Conservation (phyloP, 257 asterid genomes). For the Rauvolfia tetraphylla region DNA sequence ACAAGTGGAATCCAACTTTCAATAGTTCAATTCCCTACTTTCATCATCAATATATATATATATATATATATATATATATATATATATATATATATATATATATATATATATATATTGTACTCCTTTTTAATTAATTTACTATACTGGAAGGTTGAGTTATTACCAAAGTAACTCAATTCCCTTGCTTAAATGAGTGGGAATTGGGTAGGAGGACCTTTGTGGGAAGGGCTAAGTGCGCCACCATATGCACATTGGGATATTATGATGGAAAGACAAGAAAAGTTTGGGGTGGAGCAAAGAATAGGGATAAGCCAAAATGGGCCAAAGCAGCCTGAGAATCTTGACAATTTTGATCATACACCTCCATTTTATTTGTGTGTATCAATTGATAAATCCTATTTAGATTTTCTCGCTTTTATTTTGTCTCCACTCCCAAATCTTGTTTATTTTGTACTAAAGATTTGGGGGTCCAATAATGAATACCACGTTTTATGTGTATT, state of each 20-base stretch:
- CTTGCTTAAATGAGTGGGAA: background rate
- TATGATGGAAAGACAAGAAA: constrained; percentile 31
- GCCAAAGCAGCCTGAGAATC: constrained; percentile 55
- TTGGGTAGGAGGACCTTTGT: background rate
- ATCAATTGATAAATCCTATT: constrained; percentile 21
- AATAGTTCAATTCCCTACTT: too few species aligned
- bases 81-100: too few species aligned
- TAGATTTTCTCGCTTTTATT: constrained; percentile 34
- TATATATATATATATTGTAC: too few species aligned
- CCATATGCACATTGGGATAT: constrained; percentile 20
- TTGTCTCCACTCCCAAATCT: constrained; percentile 32
- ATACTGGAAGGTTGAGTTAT: too few species aligned
- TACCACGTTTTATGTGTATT: background rate
- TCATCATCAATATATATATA: too few species aligned
- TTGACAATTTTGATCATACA: constrained; percentile 37
- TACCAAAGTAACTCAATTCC: too few species aligned
- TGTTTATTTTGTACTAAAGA: background rate
- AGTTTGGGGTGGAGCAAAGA: constrained; percentile 12
- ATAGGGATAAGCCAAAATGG: constrained; percentile 30
- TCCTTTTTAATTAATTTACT: too few species aligned
- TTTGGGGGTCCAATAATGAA: constrained; percentile 7
- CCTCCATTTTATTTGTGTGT: constrained; percentile 15
- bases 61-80: too few species aligned
- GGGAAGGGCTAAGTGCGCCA: constrained; percentile 17
- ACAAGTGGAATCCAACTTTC: too few species aligned